These are phyloP conservation scores for Neoscytalidium dimidiatum DNA, from an alignment of 2,329 filamentous ascomycete genomes.

Conservation along the genomic window DNA sequence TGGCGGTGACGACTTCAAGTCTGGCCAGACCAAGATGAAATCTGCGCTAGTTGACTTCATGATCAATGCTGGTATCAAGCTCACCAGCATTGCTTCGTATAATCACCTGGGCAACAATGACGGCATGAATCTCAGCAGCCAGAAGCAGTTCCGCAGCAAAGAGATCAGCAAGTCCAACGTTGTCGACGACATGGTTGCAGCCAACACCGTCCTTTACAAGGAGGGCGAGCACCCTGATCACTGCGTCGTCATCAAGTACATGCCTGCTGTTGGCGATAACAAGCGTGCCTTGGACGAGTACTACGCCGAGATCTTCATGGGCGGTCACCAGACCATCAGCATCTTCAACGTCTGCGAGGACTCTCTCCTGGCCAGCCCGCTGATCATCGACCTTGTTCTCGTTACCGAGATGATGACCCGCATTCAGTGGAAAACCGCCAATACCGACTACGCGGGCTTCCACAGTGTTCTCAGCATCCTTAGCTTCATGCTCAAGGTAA, in stretches of 20 bases:
- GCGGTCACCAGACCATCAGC: slow-evolving; percentile 96
- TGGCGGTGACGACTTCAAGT: slow-evolving; percentile 99
- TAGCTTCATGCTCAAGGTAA: slow-evolving; percentile 92
- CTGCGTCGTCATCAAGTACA: slow-evolving; percentile 99
- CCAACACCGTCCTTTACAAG: slow-evolving; percentile 88
- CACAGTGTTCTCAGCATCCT: slow-evolving; percentile 95
- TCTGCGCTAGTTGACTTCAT: slow-evolving; percentile 97
- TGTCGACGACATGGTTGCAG: slow-evolving; percentile 98
- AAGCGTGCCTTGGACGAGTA: slow-evolving; percentile 99
- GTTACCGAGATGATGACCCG: slow-evolving; percentile 98
- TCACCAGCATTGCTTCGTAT: slow-evolving; percentile 98
- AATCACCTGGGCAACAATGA: slow-evolving; percentile 99
- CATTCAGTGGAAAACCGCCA: slow-evolving; percentile 75
- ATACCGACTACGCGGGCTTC: slow-evolving; percentile 83
- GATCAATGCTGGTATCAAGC: slow-evolving; percentile 97
- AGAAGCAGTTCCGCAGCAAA: slow-evolving; percentile 98
- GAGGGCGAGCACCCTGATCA: slow-evolving; percentile 95
- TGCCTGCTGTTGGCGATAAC: slow-evolving; percentile 98
- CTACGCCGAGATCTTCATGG: slow-evolving; percentile 96
- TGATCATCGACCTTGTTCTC: slow-evolving; percentile 95
- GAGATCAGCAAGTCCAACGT: slow-evolving; percentile 99
- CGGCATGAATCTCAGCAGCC: slow-evolving; percentile 96
- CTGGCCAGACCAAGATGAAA: slow-evolving; percentile 99
- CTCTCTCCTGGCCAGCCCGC: slow-evolving; percentile 88
- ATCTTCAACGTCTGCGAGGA: slow-evolving; percentile 99